Percentiles rank a stretch among this genome's conserved stretches.
Evolutionary conservation across 2,329 filamentous ascomycete genomes (phyloP).

Genomic region (Fusarium napiforme): DNA sequence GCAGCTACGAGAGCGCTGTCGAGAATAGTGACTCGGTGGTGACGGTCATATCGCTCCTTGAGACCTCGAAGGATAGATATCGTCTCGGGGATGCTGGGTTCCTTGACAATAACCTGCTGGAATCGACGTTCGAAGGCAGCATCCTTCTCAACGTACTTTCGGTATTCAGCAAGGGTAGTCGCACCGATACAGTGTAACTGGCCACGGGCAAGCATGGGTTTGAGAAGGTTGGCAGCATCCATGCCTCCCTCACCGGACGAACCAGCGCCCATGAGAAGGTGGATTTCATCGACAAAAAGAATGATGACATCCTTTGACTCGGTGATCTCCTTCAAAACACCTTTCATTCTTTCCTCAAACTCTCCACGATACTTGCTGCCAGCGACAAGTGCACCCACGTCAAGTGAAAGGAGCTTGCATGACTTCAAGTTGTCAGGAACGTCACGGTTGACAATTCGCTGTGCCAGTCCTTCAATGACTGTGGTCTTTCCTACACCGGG

Average conservation of each 20-base stretch:
- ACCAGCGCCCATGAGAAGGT: constrained; percentile 97
- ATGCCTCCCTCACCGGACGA: constrained; percentile 96
- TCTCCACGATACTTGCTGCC: constrained; percentile 99
- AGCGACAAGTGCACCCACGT: constrained; percentile 93
- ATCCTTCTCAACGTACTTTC: constrained; percentile 99
- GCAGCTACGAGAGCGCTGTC: constrained; percentile 93
- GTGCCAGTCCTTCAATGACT: constrained; percentile 93
- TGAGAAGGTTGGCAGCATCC: constrained; percentile 97
- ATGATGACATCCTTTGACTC: constrained; percentile 97
- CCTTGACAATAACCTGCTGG: constrained; percentile 97
- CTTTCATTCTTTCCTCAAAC: constrained; percentile 99
- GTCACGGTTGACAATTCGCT: constrained; percentile 95
- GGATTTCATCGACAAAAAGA: constrained; percentile 98
- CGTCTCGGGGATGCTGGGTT: constrained; percentile 88
- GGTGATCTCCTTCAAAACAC: constrained; percentile 95
- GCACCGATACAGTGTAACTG: constrained; percentile 98
- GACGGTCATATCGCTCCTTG: constrained; percentile 97
- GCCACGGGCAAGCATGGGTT: constrained; percentile 96
- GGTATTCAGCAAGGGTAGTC: constrained; percentile 93
- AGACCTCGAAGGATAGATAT: constrained; percentile 97
- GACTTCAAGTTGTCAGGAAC: constrained; percentile 94
- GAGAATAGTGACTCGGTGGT: constrained; percentile 96
- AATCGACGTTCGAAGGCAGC: constrained; percentile 98
- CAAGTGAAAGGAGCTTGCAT: constrained; percentile 93
- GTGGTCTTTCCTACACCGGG: constrained; percentile 99